Percentiles rank a stretch among this genome's conserved stretches.
phyloP scores from a whole-genome alignment of 2,329 filamentous ascomycete genomes.

The Nemania bipapillata region DNA sequence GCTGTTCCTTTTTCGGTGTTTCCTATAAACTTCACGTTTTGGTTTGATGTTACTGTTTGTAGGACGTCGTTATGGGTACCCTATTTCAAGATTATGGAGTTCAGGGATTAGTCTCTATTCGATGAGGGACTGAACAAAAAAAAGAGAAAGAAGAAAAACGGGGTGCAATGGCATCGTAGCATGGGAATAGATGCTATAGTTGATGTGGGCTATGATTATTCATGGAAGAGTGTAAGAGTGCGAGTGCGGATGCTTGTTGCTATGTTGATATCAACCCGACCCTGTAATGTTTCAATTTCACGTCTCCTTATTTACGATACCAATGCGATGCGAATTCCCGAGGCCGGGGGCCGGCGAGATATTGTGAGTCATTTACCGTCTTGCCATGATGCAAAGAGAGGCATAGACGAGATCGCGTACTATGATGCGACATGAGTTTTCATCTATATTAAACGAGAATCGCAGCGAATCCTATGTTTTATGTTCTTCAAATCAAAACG shows the following conservation, averaged over 20 bases:
- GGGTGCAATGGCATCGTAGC: neutral
- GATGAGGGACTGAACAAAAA: neutral
- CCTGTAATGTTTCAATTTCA: neutral
- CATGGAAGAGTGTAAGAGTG: neutral
- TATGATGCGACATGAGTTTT: neutral
- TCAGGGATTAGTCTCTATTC: slow-evolving; percentile 10
- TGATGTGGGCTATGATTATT: neutral
- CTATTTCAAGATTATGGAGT: slow-evolving; percentile 8
- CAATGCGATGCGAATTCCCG: slow-evolving; percentile 10
- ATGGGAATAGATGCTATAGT: neutral
- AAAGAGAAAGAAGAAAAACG: neutral
- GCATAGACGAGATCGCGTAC: neutral
- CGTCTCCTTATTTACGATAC: neutral
- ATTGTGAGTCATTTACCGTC: slow-evolving; percentile 26
- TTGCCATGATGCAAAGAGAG: neutral
- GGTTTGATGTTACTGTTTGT: slow-evolving; percentile 9
- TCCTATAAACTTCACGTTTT: slow-evolving; percentile 12
- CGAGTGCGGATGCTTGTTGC: neutral
- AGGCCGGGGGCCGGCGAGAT: slow-evolving; percentile 16
- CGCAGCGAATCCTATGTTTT: neutral
- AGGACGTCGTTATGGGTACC: neutral
- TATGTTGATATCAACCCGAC: neutral
- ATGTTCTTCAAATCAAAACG: neutral
- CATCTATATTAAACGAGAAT: neutral
- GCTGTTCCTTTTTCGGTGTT: slow-evolving; percentile 1